Conservation (phyloP, 2,329 filamentous ascomycete genomes). For the Sphaceloma murrayae region DNA sequence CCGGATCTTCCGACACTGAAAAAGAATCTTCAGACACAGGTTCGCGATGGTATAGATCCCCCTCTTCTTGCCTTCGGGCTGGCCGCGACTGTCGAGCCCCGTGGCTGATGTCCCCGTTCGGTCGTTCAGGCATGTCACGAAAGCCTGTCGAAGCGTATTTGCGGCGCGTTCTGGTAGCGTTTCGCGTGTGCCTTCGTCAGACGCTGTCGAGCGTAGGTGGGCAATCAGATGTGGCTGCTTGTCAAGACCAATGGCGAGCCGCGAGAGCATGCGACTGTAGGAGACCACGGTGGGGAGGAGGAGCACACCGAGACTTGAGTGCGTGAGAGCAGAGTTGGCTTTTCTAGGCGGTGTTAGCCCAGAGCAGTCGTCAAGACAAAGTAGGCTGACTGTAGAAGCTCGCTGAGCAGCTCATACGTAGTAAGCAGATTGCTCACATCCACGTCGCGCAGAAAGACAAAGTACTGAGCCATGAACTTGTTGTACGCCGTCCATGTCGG, state of each 20-base stretch:
- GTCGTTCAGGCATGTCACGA: conserved; percentile 81
- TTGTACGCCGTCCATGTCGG: conserved; percentile 68
- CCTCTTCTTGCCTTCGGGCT: conserved; percentile 72
- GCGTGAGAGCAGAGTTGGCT: conserved; percentile 70
- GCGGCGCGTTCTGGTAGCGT: conserved; percentile 80
- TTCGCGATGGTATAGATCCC: conserved; percentile 92
- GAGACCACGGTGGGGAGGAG: conserved; percentile 77
- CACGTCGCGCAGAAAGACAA: conserved; percentile 71
- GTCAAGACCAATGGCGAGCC: conserved; percentile 75
- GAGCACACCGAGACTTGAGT: conserved; percentile 68
- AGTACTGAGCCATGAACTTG: conserved; percentile 70
- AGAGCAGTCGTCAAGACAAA: background rate
- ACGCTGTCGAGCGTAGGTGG: conserved; percentile 41
- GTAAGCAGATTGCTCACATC: conserved; percentile 64
- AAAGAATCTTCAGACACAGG: conserved; percentile 76
- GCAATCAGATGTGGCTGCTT: conserved; percentile 67
- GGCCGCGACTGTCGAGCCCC: conserved; percentile 44
- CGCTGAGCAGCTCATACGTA: conserved; percentile 65
- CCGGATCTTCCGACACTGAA: conserved; percentile 75
- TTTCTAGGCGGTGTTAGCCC: conserved; percentile 45
- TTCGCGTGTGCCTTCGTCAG: conserved; percentile 55
- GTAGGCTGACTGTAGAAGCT: conserved; percentile 60
- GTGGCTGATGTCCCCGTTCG: conserved; percentile 52
- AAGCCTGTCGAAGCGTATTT: conserved; percentile 81
- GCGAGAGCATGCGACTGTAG: conserved; percentile 68